phyloP scores from a whole-genome alignment of 139 green algal species.

The Chlamydomonas urium region DNA sequence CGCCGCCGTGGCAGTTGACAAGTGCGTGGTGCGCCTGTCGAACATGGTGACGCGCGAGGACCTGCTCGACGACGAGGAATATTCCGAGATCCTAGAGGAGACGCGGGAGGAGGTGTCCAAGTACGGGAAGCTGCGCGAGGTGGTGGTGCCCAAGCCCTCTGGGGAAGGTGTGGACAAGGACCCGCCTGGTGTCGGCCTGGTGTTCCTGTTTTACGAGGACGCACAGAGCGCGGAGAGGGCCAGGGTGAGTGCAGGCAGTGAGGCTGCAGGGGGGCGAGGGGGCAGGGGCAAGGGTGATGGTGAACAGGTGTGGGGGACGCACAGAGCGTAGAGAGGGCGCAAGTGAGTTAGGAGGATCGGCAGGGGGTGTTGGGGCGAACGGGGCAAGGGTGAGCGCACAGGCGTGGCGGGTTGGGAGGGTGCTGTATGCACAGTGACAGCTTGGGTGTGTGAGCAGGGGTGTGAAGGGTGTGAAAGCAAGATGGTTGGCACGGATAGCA shows the following conservation, averaged over 20 bases:
- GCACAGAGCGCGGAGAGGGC: constrained; percentile 17
- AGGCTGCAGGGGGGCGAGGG: no score
- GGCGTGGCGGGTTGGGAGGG: no score
- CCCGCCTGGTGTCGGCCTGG: constrained; percentile 52
- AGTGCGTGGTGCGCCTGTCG: constrained; percentile 38
- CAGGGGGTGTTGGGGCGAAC: no score
- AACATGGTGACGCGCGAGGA: constrained; percentile 51
- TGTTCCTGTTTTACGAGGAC: constrained; percentile 49
- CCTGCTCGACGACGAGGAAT: constrained; percentile 56
- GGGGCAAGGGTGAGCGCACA: no score
- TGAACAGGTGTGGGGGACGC: no score
- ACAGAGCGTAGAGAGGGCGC: no score
- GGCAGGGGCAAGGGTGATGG: background rate
- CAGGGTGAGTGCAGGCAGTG: background rate
- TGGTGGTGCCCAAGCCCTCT: constrained; percentile 46
- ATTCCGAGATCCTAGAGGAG: constrained; percentile 35
- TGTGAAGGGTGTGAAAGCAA: no score
- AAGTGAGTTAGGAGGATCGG: no score
- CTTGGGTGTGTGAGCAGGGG: no score
- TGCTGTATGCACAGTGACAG: no score
- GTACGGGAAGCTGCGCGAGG: constrained; percentile 49
- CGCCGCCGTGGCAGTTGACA: background rate
- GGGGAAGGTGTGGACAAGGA: constrained; percentile 1
- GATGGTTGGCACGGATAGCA: no score
- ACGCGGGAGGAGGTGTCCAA: constrained; percentile 45